Evolutionary conservation across 2,329 filamentous ascomycete species (phyloP), one percentile per base, ranked within the genome.

Genomic region (Diplodia scrobiculata): DNA sequence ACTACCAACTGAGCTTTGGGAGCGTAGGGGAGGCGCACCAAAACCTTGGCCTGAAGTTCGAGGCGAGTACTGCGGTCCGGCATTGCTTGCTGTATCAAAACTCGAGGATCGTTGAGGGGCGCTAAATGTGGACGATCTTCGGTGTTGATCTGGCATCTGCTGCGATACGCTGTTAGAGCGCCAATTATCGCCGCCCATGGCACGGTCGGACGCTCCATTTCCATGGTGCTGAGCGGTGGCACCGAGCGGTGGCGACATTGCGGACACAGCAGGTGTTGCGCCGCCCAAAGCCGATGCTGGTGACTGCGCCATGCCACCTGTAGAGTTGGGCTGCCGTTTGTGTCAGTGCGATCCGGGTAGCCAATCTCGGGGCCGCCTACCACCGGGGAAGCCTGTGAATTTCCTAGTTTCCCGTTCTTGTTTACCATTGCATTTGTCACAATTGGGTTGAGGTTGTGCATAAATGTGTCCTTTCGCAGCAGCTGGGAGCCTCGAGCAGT

Each of bases 401-500:
- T 69, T 52, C 68, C 69, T 66, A 71, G 63, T 64, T 67, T 68
- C 17, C 70, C 68, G 63, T 68, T 74, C 69, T 78, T 77, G 32
- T 60, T 66, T 14, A 55, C 65, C 55, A 66, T 66, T 32, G 65
- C 65, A 51, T 48, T 76, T 1, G 76, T 77, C 48, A 79, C 77
- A 25, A 79, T 79, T 17, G 77, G 77, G 52, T 79, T 79, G 47
- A 78, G 71, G 65, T 79, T 79, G 69, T 86, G 84, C 75, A 87
- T 80, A 73, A 88, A 83, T 14, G 85, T 87, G 74, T 92, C 90
- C 77, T 68, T 91, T 66, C 89, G 87, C 74, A 89, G 89, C 65
- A 92, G 79, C 68, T 91, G 88, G 19, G 90, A 92, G 59, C 90
- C 90, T 73, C 91, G 90, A 62, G 79, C 80, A 9, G 79, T 81